Evolutionary conservation across 2,329 filamentous ascomycete genomes (phyloP).

Genomic region (Botryotinia narcissicola): DNA sequence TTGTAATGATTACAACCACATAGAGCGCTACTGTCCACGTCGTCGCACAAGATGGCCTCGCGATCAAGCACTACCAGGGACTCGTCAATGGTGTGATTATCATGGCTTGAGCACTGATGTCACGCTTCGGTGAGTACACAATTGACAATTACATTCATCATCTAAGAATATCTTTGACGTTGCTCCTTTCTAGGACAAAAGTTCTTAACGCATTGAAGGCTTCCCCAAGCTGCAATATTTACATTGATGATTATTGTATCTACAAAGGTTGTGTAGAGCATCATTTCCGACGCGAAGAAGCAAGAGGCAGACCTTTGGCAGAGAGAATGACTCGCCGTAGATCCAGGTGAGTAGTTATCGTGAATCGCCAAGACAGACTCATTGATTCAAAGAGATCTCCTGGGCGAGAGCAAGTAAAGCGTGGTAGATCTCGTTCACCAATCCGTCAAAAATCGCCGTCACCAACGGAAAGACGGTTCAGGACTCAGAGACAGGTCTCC

Average conservation of each 20-base stretch:
- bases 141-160: neutral
- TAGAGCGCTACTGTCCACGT: slow-evolving; percentile 30
- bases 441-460: slow-evolving; percentile 20
- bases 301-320: slow-evolving; percentile 22
- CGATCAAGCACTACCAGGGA: slow-evolving; percentile 28
- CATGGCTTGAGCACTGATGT: slow-evolving; percentile 27
- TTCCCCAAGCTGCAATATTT: slow-evolving; percentile 31
- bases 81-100: slow-evolving; percentile 27
- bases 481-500: slow-evolving; percentile 10
- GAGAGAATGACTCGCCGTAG: slow-evolving; percentile 22
- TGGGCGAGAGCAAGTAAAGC: neutral
- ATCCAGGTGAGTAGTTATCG: slow-evolving; percentile 2
- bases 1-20: slow-evolving; percentile 28
- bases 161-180: neutral
- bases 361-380: neutral
- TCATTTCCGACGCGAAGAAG: slow-evolving; percentile 22
- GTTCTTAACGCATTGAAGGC: slow-evolving; percentile 29
- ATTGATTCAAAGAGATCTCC: slow-evolving; percentile 13
- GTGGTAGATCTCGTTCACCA: slow-evolving; percentile 9
- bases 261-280: slow-evolving; percentile 27
- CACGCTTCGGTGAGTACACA: slow-evolving; percentile 8
- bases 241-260: slow-evolving; percentile 28
- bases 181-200: slow-evolving; percentile 16
- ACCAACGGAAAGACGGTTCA: neutral
- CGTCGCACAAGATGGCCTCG: slow-evolving; percentile 19